These are phyloP conservation scores for Boletus pseudopeckii DNA, from an alignment of 768 basidiomycete species.

Conservation along the genomic window DNA sequence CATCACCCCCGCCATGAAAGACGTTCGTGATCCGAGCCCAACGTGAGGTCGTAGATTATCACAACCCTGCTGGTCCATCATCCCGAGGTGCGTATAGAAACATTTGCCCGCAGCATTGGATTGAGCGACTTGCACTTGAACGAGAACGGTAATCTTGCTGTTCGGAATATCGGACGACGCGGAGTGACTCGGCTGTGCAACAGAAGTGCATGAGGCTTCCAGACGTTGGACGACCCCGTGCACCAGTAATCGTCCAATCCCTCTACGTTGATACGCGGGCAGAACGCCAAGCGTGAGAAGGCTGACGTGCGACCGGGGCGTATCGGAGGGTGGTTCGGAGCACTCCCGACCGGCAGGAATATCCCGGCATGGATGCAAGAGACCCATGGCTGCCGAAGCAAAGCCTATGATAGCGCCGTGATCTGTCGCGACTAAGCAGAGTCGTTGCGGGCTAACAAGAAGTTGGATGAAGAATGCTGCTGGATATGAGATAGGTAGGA, in stretches of 20 bases:
- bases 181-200: background rate
- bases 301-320: slow-evolving; percentile 13
- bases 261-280: slow-evolving; percentile 25
- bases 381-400: slow-evolving; percentile 24
- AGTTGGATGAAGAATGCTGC: slow-evolving; percentile 32
- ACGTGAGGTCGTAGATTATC: slow-evolving; percentile 9
- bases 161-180: background rate
- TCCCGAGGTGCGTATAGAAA: slow-evolving; percentile 30
- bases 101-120: slow-evolving; percentile 24
- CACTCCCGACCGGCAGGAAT: background rate
- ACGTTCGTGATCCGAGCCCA: slow-evolving; percentile 20
- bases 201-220: slow-evolving; percentile 6
- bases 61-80: slow-evolving; percentile 20
- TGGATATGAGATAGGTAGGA: slow-evolving; percentile 29
- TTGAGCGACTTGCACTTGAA: slow-evolving; percentile 28
- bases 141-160: slow-evolving; percentile 18
- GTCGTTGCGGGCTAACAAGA: slow-evolving; percentile 27
- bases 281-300: slow-evolving; percentile 33
- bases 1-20: slow-evolving; percentile 27
- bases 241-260: slow-evolving; percentile 30
- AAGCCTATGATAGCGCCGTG: slow-evolving; percentile 23
- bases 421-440: slow-evolving; percentile 30
- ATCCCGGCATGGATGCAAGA: background rate
- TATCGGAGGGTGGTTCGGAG: slow-evolving; percentile 5
- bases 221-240: slow-evolving; percentile 27